Conservation (phyloP, 768 basidiomycete genomes). For the Kwoniella bestiolae region DNA sequence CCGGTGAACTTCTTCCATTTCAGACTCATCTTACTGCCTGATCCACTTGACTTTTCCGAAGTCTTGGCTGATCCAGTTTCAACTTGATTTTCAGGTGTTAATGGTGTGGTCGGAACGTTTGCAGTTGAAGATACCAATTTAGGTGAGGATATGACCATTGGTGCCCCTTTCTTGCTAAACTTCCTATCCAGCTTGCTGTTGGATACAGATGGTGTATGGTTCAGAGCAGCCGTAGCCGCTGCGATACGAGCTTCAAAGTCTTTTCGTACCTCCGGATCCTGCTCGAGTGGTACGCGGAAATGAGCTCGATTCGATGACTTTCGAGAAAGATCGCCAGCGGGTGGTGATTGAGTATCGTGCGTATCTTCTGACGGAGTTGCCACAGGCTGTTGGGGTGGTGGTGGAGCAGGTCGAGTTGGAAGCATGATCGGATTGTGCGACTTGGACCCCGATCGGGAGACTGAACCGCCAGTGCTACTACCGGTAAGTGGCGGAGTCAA, state of each 20-base stretch:
- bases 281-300: slow-evolving; percentile 19
- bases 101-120: slow-evolving; percentile 29
- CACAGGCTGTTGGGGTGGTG: slow-evolving; percentile 2
- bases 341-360: slow-evolving; percentile 29
- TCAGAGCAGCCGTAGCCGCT: slow-evolving; percentile 44
- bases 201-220: slow-evolving; percentile 39
- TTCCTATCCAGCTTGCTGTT: slow-evolving; percentile 37
- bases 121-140: slow-evolving; percentile 45
- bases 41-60: slow-evolving; percentile 41
- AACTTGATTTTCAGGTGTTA: slow-evolving; percentile 17
- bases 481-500: slow-evolving; percentile 17
- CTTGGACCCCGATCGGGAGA: slow-evolving; percentile 7
- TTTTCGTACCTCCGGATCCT: slow-evolving; percentile 35
- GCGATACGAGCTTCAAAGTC: slow-evolving; percentile 52
- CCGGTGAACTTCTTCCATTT: slow-evolving; percentile 47
- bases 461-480: neutral
- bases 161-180: slow-evolving; percentile 31
- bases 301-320: slow-evolving; percentile 4
- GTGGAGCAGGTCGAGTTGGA: slow-evolving; percentile 9
- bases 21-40: slow-evolving; percentile 38
- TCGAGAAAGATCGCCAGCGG: slow-evolving; percentile 11
- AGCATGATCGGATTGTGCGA: slow-evolving; percentile 9
- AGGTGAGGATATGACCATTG: slow-evolving; percentile 47
- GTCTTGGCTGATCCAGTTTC: slow-evolving; percentile 17
- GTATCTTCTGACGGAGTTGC: slow-evolving; percentile 20